Conservation (phyloP, 2,329 filamentous ascomycete genomes). For the Paraphaeosphaeria minitans region DNA sequence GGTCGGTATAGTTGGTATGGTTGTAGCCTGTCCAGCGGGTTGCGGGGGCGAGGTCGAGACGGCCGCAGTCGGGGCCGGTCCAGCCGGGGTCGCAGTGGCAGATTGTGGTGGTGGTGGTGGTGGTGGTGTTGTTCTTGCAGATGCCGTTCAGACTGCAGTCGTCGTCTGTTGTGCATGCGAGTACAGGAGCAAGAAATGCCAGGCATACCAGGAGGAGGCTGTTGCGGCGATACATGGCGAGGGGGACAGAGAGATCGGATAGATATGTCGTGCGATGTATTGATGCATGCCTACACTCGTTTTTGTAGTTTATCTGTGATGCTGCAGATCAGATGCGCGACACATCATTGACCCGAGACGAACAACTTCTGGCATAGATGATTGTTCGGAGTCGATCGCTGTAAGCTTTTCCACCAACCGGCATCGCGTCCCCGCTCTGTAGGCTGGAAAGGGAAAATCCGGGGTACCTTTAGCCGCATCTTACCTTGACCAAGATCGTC, state of each 20-base stretch:
- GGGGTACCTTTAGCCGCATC: background rate
- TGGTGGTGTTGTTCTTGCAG: constrained; percentile 24
- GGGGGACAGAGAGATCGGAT: too few relatives aligned
- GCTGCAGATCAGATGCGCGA: background rate
- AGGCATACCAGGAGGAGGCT: background rate
- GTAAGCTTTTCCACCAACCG: constrained; percentile 1
- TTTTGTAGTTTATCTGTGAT: background rate
- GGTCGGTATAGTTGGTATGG: constrained; percentile 39
- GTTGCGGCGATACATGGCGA: too few relatives aligned
- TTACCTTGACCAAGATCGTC: background rate
- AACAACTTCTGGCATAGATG: background rate
- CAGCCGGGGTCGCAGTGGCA: constrained; percentile 51
- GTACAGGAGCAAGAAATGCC: background rate
- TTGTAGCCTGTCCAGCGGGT: constrained; percentile 54
- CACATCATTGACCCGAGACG: background rate
- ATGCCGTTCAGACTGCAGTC: constrained; percentile 51
- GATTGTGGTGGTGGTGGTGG: background rate
- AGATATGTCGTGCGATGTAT: too few relatives aligned
- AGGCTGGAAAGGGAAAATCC: background rate
- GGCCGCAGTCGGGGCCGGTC: constrained; percentile 51
- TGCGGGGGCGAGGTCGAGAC: constrained; percentile 53
- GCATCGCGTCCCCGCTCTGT: background rate
- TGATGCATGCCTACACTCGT: too few relatives aligned
- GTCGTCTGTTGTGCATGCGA: constrained; percentile 34
- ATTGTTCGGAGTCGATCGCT: background rate